Evolutionary conservation across 345 rosid species (phyloP).

Genomic region (Acer saccharum): DNA sequence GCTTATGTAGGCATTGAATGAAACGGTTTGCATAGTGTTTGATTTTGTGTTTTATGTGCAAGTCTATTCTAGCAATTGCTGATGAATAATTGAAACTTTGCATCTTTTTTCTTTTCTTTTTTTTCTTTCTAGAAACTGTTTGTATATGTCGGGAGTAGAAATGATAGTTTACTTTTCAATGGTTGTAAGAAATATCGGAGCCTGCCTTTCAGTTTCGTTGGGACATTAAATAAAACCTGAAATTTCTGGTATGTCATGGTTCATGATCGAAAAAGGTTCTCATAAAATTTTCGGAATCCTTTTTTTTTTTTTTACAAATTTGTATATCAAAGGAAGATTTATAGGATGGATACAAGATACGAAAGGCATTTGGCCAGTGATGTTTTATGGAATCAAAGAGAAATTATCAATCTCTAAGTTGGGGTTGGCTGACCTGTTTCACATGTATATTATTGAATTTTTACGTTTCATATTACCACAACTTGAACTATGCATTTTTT

Average conservation of each 20-base stretch:
- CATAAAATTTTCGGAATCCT: neutral
- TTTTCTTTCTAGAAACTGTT: neutral
- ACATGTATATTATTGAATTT: neutral
- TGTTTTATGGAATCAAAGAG: neutral
- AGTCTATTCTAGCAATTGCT: neutral
- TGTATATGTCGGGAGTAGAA: neutral
- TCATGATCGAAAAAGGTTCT: neutral
- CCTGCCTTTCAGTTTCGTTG: neutral
- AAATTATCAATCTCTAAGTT: neutral
- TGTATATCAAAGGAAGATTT: neutral
- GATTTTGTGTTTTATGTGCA: neutral
- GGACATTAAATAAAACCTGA: neutral
- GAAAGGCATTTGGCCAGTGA: neutral
- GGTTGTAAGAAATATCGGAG: neutral
- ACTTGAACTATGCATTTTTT: slow-evolving; percentile 1
- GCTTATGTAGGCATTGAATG: neutral
- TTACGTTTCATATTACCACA: neutral
- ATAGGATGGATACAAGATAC: neutral
- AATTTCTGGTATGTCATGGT: neutral
- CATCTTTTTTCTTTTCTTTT: no score
- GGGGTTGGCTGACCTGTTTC: neutral
- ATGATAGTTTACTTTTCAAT: neutral
- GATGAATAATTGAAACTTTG: neutral
- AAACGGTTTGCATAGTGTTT: neutral
- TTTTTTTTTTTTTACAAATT: no score